phyloP scores from a whole-genome alignment of 176 grass and related monocot species.

The Oryza longistaminata region DNA sequence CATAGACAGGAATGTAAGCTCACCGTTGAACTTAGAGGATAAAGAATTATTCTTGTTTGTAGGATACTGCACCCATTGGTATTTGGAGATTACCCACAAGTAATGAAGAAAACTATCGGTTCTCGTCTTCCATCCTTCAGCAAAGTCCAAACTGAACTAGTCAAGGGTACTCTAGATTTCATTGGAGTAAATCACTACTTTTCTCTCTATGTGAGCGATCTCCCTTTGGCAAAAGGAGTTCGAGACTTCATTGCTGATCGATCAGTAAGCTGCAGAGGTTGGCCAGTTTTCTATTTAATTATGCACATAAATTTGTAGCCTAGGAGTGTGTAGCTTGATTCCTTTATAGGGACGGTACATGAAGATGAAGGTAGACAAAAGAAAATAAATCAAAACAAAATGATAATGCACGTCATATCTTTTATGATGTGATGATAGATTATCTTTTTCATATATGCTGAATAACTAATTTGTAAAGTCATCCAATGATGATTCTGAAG shows the following conservation, averaged over 20 bases:
- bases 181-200: no score
- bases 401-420: not conserved
- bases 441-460: no score
- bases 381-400: not conserved
- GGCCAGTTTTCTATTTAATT: not conserved
- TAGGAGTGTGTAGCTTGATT: not conserved
- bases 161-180: constrained; percentile 30
- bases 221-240: no score
- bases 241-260: not conserved
- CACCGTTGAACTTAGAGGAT: no score
- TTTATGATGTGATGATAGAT: not conserved
- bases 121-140: constrained; percentile 47
- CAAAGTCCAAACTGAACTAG: constrained; percentile 25
- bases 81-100: constrained; percentile 44
- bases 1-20: no score
- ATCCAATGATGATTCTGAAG: not conserved
- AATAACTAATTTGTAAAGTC: not conserved
- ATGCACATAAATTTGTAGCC: not conserved
- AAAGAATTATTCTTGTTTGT: not conserved
- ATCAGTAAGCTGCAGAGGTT: not conserved
- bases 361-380: not conserved
- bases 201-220: no score
- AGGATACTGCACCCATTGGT: constrained; percentile 56
- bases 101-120: constrained; percentile 53
- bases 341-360: not conserved